phyloP scores from a whole-genome alignment of 2,329 filamentous ascomycete species.

The Lithohypha guttulata region DNA sequence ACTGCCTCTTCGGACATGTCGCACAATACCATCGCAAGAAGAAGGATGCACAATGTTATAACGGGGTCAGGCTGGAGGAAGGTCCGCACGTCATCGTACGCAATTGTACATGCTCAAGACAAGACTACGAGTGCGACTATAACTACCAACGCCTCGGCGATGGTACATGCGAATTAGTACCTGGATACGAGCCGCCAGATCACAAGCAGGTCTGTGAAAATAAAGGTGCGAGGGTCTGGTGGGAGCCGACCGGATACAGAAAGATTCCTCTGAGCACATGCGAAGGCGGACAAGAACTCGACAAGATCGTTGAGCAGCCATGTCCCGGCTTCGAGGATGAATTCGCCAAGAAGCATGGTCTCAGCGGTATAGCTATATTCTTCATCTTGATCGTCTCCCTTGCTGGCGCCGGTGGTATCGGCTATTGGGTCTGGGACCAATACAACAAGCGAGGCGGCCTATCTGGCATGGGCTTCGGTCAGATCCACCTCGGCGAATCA shows the following conservation, averaged over 20 bases:
- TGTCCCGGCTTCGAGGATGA: slow-evolving; percentile 77
- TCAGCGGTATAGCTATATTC: slow-evolving; percentile 67
- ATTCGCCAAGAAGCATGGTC: slow-evolving; percentile 61
- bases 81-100: slow-evolving; percentile 52
- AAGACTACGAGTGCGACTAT: slow-evolving; percentile 94
- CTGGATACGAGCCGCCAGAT: slow-evolving; percentile 56
- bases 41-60: slow-evolving; percentile 66
- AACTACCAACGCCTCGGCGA: slow-evolving; percentile 76
- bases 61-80: slow-evolving; percentile 52
- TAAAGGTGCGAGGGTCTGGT: slow-evolving; percentile 66
- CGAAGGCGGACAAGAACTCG: slow-evolving; percentile 60
- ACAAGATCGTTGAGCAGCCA: slow-evolving; percentile 52
- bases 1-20: slow-evolving; percentile 87
- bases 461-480: slow-evolving; percentile 67
- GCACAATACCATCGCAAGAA: slow-evolving; percentile 88
- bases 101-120: slow-evolving; percentile 73
- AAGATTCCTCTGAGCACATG: slow-evolving; percentile 86
- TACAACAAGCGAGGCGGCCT: slow-evolving; percentile 55
- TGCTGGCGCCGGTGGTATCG: slow-evolving; percentile 55
- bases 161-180: slow-evolving; percentile 65
- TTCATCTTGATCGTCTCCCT: slow-evolving; percentile 74
- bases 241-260: slow-evolving; percentile 76
- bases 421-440: slow-evolving; percentile 55
- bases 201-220: slow-evolving; percentile 47
- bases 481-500: slow-evolving; percentile 74